Base-by-base conservation (phyloP, 768 basidiomycete species). In the Pseudohyphozyma bogoriensis region DNA sequence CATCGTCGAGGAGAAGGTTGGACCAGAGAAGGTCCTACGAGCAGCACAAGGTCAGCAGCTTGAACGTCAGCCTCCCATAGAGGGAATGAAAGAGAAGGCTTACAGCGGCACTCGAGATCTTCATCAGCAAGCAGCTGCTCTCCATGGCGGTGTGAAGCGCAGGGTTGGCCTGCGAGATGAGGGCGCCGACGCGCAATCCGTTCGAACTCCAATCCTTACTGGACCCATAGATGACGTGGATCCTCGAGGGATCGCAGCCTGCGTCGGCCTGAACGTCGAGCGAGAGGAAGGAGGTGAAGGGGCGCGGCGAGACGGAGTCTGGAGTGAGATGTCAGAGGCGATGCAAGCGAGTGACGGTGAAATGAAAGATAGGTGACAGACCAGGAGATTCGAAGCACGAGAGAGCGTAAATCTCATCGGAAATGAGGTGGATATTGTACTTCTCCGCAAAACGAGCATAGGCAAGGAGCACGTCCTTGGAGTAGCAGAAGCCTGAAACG, bases 151-250 rank as follows among this genome's bases (percentile, higher is more conserved):
- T 56, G 44, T 69, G 67, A 2, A 71, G 51, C 6, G 56, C 53
- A 12, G 64, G 59, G 60, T 71, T 71, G n/a, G 63, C 52, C 59
- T 68, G 68, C 49, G 68, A 66, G 15, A 69, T 65, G 51, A 71
- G 59, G 11, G 64, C 66, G 26, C 66, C 70, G 37, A 68, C 51
- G 2, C 70, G 62, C 20, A 71, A 57, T 1, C 70, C 70, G 60
- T 71, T 71, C 51, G 56, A 54, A 11, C 66, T 62, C 57, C 65
- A 71, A 47, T 71, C 70, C 50, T 71, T 70, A 24, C 54, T 58
- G n/a, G 68, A 59, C 40, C 59, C 60, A 46, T 66, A 68, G 1
- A 59, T 54, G 46, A 32, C 22, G 59, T 58, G 55, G 12, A 70
- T 54, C 2, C 69, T 60, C 16, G 60, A 49, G 9, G 68, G 67